These are phyloP conservation scores for Apiospora aurea DNA, from an alignment of 2,329 filamentous ascomycete species.

Conservation along the genomic window DNA sequence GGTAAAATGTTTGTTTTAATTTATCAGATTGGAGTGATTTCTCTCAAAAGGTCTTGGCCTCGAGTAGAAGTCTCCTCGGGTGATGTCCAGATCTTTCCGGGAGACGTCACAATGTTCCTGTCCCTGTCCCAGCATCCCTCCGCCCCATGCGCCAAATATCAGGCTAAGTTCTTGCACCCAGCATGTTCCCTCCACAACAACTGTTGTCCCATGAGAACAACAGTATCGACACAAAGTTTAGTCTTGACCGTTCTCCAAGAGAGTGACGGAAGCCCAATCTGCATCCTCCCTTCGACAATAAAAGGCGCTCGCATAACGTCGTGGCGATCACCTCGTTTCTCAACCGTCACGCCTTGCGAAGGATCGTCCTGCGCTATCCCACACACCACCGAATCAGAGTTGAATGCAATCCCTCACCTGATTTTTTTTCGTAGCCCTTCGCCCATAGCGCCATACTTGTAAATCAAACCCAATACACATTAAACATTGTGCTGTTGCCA, in stretches of 20 bases:
- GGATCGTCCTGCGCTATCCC: constrained; percentile 17
- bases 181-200: neutral
- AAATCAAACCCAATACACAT: constrained; percentile 7
- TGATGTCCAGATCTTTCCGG: constrained; percentile 26
- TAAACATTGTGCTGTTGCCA: constrained; percentile 1
- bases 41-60: constrained; percentile 35
- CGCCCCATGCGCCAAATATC: neutral
- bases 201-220: constrained; percentile 13
- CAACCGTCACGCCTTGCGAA: constrained; percentile 14
- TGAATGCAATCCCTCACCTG: constrained; percentile 7
- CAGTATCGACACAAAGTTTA: constrained; percentile 1
- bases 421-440: constrained; percentile 22
- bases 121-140: constrained; percentile 3
- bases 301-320: neutral
- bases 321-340: neutral
- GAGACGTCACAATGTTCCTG: constrained; percentile 21
- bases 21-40: constrained; percentile 37
- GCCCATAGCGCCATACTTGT: constrained; percentile 17
- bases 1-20: constrained; percentile 24
- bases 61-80: constrained; percentile 33
- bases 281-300: neutral
- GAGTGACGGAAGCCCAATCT: constrained; percentile 22
- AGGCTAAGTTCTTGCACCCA: constrained; percentile 9
- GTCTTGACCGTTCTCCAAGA: constrained; percentile 15
- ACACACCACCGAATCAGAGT: neutral